Percentiles rank a stretch among this genome's conserved stretches.
These are phyloP conservation scores for Didymella segeticola DNA, from an alignment of 2,329 filamentous ascomycete genomes.

Conservation along the genomic window DNA sequence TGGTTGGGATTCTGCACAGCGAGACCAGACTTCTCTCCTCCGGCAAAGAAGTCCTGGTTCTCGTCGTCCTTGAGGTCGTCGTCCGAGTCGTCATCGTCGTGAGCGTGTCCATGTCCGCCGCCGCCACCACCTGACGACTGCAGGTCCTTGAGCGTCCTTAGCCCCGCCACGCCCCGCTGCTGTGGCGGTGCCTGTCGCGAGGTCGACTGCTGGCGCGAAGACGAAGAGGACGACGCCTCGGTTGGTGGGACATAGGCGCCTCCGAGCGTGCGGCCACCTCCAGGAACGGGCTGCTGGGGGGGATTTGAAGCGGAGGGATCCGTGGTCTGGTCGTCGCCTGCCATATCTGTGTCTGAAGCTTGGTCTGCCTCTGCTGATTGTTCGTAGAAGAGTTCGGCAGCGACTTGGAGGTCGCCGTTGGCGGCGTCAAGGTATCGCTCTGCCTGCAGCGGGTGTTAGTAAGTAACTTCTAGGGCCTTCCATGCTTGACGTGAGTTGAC, in stretches of 20 bases:
- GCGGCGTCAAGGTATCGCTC: conserved; percentile 52
- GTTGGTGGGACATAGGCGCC: conserved; percentile 44
- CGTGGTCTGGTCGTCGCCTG: conserved; percentile 39
- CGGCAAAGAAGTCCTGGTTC: conserved; percentile 75
- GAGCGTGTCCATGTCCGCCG: conserved; percentile 54
- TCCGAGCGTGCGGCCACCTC: conserved; percentile 47
- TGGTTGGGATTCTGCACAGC: conserved; percentile 70
- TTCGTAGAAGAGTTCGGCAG: conserved; percentile 55
- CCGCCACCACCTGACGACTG: conserved; percentile 50
- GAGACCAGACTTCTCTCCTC: conserved; percentile 83
- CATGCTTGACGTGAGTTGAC: too few relatives aligned
- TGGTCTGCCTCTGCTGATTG: conserved; percentile 34
- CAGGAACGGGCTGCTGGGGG: conserved; percentile 32
- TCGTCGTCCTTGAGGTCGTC: conserved; percentile 66
- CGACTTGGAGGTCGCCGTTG: conserved; percentile 56
- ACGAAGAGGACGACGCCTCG: conserved; percentile 35
- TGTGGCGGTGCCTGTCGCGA: conserved; percentile 38
- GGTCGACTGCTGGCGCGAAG: conserved; percentile 30
- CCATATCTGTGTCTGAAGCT: conserved; percentile 44
- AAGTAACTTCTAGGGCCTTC: conserved; percentile 39
- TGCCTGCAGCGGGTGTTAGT: conserved; percentile 48
- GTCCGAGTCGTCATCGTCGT: conserved; percentile 63
- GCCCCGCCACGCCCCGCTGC: conserved; percentile 34
- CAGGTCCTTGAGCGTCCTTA: conserved; percentile 55
- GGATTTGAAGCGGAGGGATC: conserved; percentile 27